Evolutionary conservation across 805 yeast genomes (phyloP).

Genomic region (Wickerhamomyces canadensis): DNA sequence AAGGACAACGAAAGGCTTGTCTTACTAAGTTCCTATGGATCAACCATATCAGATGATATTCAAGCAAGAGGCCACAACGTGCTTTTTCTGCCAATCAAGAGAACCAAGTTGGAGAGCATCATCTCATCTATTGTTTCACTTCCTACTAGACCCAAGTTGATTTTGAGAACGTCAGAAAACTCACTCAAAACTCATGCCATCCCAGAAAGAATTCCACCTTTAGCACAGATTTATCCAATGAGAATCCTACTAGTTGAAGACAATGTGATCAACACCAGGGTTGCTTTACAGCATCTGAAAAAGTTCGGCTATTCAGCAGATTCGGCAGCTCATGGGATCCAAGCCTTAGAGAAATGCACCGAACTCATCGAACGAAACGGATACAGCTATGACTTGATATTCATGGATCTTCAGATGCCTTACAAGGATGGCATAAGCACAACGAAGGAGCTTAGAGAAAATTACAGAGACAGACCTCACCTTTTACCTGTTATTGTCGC

Average conservation of each 20-base stretch:
- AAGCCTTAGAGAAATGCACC: conserved; percentile 88
- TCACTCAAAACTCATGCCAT: too few species aligned
- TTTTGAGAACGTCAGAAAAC: neutral
- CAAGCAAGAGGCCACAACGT: conserved; percentile 8
- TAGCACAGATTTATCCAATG: conserved; percentile 30
- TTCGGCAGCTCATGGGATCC: conserved; percentile 82
- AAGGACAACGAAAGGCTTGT: conserved; percentile 3
- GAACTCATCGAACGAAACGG: conserved; percentile 43
- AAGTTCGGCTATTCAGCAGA: conserved; percentile 51
- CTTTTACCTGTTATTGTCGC: conserved; percentile 93
- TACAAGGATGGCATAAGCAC: conserved; percentile 92
- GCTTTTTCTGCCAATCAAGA: conserved; percentile 14
- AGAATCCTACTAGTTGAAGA: conserved; percentile 87
- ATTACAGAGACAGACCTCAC: conserved; percentile 39
- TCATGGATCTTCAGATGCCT: conserved; percentile 96
- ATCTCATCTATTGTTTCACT: conserved; percentile 1
- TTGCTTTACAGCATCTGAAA: conserved; percentile 62
- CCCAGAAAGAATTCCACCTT: neutral
- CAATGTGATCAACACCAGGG: conserved; percentile 72
- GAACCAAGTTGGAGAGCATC: conserved; percentile 6
- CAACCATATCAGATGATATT: conserved; percentile 2
- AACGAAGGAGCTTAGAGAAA: conserved; percentile 62
- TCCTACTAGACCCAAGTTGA: conserved; percentile 1
- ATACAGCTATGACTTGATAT: conserved; percentile 76
- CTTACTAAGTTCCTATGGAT: conserved; percentile 13